Conservation (phyloP, 495 filamentous ascomycete species). For the Echria macrotheca region DNA sequence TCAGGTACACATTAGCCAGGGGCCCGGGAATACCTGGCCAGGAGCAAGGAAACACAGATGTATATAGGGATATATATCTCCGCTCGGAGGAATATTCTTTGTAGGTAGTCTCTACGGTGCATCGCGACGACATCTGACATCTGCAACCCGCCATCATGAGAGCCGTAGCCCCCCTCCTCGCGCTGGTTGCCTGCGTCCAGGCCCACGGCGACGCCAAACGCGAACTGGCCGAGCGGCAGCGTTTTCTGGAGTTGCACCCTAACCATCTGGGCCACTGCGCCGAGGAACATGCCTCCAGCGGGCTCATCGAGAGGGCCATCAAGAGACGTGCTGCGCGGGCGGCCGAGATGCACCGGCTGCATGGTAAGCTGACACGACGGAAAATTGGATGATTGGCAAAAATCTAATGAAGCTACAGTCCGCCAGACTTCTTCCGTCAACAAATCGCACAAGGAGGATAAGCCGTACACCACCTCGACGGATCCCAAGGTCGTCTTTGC, state of each 20-base stretch:
- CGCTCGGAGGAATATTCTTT: too few relatives aligned
- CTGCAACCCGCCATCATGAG: too few relatives aligned
- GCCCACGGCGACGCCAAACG: not conserved
- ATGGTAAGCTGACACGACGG: too few relatives aligned
- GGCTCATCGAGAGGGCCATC: not conserved
- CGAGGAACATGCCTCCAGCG: not conserved
- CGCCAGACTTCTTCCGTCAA: not conserved
- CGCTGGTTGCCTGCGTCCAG: not conserved
- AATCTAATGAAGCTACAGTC: not conserved
- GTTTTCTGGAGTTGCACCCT: slow-evolving; percentile 5
- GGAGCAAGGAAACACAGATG: too few relatives aligned
- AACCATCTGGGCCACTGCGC: slow-evolving; percentile 7
- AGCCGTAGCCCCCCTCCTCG: too few relatives aligned
- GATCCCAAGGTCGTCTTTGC: slow-evolving; percentile 2
- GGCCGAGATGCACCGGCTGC: too few relatives aligned
- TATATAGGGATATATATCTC: too few relatives aligned
- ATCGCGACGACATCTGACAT: too few relatives aligned
- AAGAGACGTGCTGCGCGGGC: not conserved
- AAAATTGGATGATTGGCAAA: too few relatives aligned
- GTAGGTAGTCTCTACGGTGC: too few relatives aligned
- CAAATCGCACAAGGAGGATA: slow-evolving; percentile 4
- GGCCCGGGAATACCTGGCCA: too few relatives aligned
- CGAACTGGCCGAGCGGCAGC: not conserved
- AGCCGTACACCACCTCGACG: not conserved
- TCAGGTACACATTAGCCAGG: too few relatives aligned